Evolutionary conservation across 1,284 basidiomycete species (phyloP), one percentile per base, ranked within the genome.

Genomic region (Trichosporon ovoides): DNA sequence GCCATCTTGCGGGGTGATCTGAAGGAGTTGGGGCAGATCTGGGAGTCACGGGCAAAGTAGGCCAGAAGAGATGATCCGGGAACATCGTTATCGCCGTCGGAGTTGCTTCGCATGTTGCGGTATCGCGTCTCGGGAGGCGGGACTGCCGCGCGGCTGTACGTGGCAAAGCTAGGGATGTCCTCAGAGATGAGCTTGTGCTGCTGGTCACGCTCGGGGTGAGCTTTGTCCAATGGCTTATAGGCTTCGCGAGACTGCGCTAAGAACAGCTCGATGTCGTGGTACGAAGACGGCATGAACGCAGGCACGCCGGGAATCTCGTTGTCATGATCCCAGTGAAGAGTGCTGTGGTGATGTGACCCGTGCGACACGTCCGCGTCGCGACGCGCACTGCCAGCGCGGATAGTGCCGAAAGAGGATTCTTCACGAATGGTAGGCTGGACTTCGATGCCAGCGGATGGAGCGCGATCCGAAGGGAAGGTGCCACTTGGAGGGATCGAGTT

Each of bases 201-300:
- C 3, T 28, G 24, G 14, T 7, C 24, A 7, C 28, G 43, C 4
- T 12, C 24, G 5, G 24, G 43, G 3, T 16, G 22, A 28, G 3
- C 43, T 10, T 48, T 13, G 3, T 48, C 43, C 24, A 48, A n/a
- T 16, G 43, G 43, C 3, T 22, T 22, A 11, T 48, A 48, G 14
- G 22, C 43, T 22, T 48, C 43, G 16, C 28, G 43, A 3, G 43
- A 48, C 22, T 48, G 22, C 24, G 43, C 43, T 31, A 48, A 14
- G 22, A 48, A 48, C 43, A 31, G 43, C 14, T 48, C 13, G 22
- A 48, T 48, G 43, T 48, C 43, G 28, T 48, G 43, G 22, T 48
- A 48, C 13, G 43, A 48, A 22, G 24, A 48, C 5, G 43, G 43
- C 43, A 31, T 14, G 14, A 48, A 48, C 22, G 43, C 16, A 6